Conservation (phyloP, 495 filamentous ascomycete genomes). For the Platismatia glauca region DNA sequence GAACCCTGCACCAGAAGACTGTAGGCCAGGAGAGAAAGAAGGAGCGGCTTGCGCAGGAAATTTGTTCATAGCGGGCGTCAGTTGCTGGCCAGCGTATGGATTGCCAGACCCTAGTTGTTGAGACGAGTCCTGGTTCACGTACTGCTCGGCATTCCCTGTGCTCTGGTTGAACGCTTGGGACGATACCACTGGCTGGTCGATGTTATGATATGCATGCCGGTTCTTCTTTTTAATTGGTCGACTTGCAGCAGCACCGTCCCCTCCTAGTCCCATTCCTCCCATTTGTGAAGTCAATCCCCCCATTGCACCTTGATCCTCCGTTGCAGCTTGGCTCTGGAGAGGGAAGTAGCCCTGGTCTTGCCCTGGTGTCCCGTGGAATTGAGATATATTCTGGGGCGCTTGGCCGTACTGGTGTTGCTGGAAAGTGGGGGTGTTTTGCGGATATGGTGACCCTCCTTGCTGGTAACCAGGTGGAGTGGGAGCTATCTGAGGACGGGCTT, state of each 20-base stretch:
- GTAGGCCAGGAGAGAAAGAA: conserved; percentile 46
- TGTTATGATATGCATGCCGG: conserved; percentile 80
- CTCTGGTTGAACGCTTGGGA: conserved; percentile 60
- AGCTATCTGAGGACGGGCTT: conserved; percentile 27
- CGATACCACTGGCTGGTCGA: conserved; percentile 59
- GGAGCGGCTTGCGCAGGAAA: conserved; percentile 54
- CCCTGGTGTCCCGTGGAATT: conserved; percentile 24
- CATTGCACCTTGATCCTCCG: conserved; percentile 34
- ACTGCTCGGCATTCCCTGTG: conserved; percentile 51
- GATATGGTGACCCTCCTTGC: conserved; percentile 18
- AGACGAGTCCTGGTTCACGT: conserved; percentile 58
- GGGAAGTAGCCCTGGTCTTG: conserved; percentile 29
- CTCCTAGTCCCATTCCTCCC: conserved; percentile 66
- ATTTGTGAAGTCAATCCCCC: conserved; percentile 75
- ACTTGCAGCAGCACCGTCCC: conserved; percentile 46
- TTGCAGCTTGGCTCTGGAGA: conserved; percentile 18
- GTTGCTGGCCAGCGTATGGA: conserved; percentile 32
- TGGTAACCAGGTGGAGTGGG: conserved; percentile 28
- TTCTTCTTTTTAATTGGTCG: conserved; percentile 81
- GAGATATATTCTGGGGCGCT: conserved; percentile 22
- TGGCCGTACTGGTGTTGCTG: conserved; percentile 22
- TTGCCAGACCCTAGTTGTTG: conserved; percentile 34
- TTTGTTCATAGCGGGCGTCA: conserved; percentile 50
- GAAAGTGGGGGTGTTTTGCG: conserved; percentile 14
- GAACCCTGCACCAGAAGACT: conserved; percentile 18